Base-by-base conservation (phyloP, 2,329 filamentous ascomycete species). In the Aspergillus sp. region DNA sequence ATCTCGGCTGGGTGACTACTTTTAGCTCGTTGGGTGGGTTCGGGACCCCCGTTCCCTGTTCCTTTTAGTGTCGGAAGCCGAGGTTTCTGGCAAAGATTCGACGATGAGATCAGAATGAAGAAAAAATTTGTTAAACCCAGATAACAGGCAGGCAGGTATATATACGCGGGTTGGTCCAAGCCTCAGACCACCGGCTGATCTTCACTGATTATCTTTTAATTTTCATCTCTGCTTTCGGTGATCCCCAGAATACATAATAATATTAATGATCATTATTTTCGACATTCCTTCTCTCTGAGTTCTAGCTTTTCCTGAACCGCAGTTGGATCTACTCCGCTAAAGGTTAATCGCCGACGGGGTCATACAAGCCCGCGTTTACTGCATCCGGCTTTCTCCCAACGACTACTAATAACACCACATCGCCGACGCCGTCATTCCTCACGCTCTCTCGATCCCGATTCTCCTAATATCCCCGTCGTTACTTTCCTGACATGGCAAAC, bases 401-500 rank as follows among this genome's bases (percentile, higher is more conserved):
- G 35, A 17, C 16, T 17, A 17, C 35, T n/a, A 38, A 9, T 17
- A 38, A 38, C 35, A 14, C 7, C 14, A 38, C 14, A 38, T n/a
- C 26, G 26, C 26, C 26, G 26, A 26, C 40, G 16, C 24, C 13
- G 30, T 50, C 19, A 40, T 50, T 42, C 36, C 30, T 26, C 20
- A n/a, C 19, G n/a, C 24, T 41, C 36, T 22, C 41, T 35, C 40
- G 24, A 51, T 42, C 24, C 11, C 43, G 13, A 45, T 17, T 19
- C 24, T 1, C 13, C 22, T 19, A 4, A 10, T 17, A 8, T 32
- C 11, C 16, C 26, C 24, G 2, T 48, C 14, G 2, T 38, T n/a
- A 38, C 35, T 8, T n/a, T 4, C 11, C 56, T 54, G 53, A 44
- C 52, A 70, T 71, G 68, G 59, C 64, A 50, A 60, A 43, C 50